These are phyloP conservation scores for Tilletiopsis washingtonensis DNA, from an alignment of 1,284 basidiomycete genomes.

Conservation along the genomic window DNA sequence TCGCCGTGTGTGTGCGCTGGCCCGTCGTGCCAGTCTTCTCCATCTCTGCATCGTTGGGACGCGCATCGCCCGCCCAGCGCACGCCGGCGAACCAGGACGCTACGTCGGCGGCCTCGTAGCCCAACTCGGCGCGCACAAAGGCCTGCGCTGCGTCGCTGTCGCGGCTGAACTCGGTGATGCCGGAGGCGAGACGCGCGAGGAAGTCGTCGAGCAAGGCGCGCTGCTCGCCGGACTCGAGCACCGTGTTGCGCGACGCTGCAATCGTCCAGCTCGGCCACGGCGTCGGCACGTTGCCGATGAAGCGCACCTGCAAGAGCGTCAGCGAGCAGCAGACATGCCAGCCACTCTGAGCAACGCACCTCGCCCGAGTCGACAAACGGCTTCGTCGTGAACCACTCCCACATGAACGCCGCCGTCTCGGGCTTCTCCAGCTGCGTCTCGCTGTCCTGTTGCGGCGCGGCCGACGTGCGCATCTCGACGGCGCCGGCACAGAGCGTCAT, in stretches of 20 bases:
- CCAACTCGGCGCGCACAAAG: conserved; percentile 21
- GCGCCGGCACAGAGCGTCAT: neutral
- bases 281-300: conserved; percentile 80
- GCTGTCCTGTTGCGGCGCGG: too few species aligned
- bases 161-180: conserved; percentile 26
- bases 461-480: neutral
- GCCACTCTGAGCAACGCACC: conserved; percentile 58
- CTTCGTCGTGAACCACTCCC: conserved; percentile 75
- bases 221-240: neutral
- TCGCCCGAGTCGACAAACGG: conserved; percentile 76
- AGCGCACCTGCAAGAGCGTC: conserved; percentile 20
- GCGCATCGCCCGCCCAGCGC: conserved; percentile 33
- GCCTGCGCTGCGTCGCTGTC: conserved; percentile 13
- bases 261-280: conserved; percentile 88
- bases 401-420: conserved; percentile 12
- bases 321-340: neutral
- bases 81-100: conserved; percentile 52
- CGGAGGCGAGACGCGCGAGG: conserved; percentile 17
- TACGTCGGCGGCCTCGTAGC: conserved; percentile 65
- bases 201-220: conserved; percentile 17
- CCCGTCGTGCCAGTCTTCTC: too few species aligned
- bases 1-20: too few species aligned
- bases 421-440: neutral
- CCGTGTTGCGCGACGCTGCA: conserved; percentile 27
- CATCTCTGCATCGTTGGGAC: too few species aligned